Evolutionary conservation across 192 early-diverging fungal genomes (phyloP), one percentile per base, ranked within the genome.

Genomic region (Pecoramyces ruminantium): DNA sequence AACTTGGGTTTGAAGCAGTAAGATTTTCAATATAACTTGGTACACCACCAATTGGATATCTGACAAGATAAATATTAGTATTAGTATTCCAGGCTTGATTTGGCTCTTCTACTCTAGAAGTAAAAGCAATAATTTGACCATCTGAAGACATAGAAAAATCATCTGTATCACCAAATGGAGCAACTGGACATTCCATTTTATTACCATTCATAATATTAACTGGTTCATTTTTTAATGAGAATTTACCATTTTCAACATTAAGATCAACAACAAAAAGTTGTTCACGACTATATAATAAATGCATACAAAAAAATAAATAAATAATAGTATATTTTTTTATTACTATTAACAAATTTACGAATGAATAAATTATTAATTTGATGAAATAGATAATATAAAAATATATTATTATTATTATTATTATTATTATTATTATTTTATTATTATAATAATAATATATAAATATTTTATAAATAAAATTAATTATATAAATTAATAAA

Each of bases 81-180:
- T 93, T 91, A 34, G 95, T 96, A 83, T 88, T 86, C 94, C 94
- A 96, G 15, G 93, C 93, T 30, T 89, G 89, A 78, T 92, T 88
- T 2, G 51, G 80, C 17, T 87, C 87, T 21, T 88, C 87, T 27
- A 88, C 86, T 84, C 93, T 93, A 80, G 94, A 87, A 2, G 90
- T 86, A 87, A 95, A 96, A 39, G 92, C 94, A 28, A 93, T 30
- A 30, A 87, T 84, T 38, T 83, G 79, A 34, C 83, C 94, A 78
- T 92, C 87, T 27, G 90, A 86, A 8, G 92, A 91, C 67, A 95
- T 84, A 21, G 87, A 87, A 85, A 90, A 94, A 78, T 88, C 88
- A 39, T 85, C 81, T 15, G 86, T 86, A 79, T 92, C 93, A 80
- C 83, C 93, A 84, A 86, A 87, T 78, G 87, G 89, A 79, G 89